Conservation (phyloP, 176 grass and related monocot species). For the Musa itinerans region DNA sequence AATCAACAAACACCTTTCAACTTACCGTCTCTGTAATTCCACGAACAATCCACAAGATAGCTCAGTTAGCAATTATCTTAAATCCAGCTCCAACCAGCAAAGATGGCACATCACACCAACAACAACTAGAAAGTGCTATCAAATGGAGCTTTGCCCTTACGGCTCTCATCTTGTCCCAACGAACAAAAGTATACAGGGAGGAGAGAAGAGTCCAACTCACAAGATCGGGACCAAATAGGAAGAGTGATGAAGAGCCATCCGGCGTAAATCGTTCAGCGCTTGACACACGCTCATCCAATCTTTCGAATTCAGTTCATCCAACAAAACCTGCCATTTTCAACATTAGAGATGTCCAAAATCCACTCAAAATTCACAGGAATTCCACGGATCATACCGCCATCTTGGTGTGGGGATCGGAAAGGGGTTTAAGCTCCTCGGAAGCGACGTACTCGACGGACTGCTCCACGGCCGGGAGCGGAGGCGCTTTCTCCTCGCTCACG, state of each 20-base stretch:
- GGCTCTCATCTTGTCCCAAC: not conserved
- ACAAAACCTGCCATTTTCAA: conserved; percentile 29
- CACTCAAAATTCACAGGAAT: not conserved
- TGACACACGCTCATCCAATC: conserved; percentile 75
- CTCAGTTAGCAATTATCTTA: not conserved
- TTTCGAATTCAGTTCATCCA: conserved; percentile 58
- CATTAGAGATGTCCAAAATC: not conserved
- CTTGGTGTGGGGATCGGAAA: conserved; percentile 41
- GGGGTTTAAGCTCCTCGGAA: conserved; percentile 46
- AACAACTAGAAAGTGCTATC: not conserved
- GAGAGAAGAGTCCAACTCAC: conserved; percentile 23
- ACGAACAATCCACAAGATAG: not conserved
- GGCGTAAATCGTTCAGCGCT: conserved; percentile 69
- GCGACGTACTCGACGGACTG: conserved; percentile 64
- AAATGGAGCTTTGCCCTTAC: not conserved
- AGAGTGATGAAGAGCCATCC: conserved; percentile 56
- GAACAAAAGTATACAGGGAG: not conserved
- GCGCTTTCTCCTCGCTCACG: conserved; percentile 52
- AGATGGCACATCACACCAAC: no score
- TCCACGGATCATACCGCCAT: conserved; percentile 17
- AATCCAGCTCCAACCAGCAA: no score
- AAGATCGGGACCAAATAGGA: conserved; percentile 52
- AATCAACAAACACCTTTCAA: not conserved
- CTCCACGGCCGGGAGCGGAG: conserved; percentile 28
- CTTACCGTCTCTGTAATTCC: no score